A percentile compares a stretch with the other conserved stretches of the same genome.
Evolutionary conservation across 1,284 basidiomycete species (phyloP).

Genomic region (Rhodofomes roseus): DNA sequence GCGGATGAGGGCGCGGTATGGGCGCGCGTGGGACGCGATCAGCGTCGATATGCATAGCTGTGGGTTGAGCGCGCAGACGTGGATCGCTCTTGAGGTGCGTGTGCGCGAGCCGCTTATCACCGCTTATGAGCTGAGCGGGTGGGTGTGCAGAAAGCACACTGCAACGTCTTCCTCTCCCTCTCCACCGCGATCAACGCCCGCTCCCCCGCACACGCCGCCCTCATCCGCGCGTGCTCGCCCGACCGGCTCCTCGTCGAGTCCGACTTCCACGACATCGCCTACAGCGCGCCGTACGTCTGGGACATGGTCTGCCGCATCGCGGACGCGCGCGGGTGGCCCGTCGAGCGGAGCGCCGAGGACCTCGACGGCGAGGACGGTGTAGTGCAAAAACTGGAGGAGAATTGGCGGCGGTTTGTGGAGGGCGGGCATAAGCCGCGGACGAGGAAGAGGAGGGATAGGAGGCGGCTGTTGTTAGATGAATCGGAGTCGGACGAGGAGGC

Average conservation of each 20-base stretch:
- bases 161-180: constrained; percentile 73
- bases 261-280: constrained; percentile 59
- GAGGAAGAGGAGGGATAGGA: not conserved
- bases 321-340: constrained; percentile 58
- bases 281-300: constrained; percentile 58
- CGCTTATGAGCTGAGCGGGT: not conserved
- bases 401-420: constrained; percentile 58
- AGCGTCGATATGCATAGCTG: constrained; percentile 80
- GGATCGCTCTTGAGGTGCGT: constrained; percentile 62
- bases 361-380: constrained; percentile 53
- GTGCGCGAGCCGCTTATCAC: not conserved
- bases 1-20: constrained; percentile 48
- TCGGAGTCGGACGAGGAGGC: constrained; percentile 1
- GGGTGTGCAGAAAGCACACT: constrained; percentile 49
- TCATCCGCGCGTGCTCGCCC: constrained; percentile 58
- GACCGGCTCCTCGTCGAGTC: constrained; percentile 74
- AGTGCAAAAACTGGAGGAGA: constrained; percentile 58
- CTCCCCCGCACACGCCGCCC: constrained; percentile 50
- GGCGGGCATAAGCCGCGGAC: constrained; percentile 35
- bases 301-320: constrained; percentile 64
- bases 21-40: constrained; percentile 50
- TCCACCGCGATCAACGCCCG: constrained; percentile 76
- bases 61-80: constrained; percentile 65
- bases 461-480: not conserved
- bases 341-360: constrained; percentile 56